Conservation (phyloP, 805 yeast species). For the Wickerhamomyces strasburgensis region DNA sequence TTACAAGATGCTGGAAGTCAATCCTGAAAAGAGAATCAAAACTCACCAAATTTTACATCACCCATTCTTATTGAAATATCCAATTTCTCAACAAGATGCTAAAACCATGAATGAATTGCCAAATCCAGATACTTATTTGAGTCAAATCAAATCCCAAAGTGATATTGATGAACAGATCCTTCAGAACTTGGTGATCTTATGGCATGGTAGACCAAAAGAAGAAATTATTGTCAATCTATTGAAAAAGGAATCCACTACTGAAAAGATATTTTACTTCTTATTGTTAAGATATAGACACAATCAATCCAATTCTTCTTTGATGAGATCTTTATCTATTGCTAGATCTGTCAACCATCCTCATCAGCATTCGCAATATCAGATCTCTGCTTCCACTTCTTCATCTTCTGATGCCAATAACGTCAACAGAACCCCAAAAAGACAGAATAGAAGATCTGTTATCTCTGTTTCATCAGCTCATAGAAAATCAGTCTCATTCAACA, state of each 20-base stretch:
- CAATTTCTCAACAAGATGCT: conserved; percentile 19
- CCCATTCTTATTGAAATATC: conserved; percentile 73
- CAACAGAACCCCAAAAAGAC: conserved; percentile 27
- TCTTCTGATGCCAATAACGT: conserved; percentile 11
- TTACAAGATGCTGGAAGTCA: conserved; percentile 57
- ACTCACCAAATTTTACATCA: conserved; percentile 67
- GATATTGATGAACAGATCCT: conserved; percentile 71
- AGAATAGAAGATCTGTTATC: conserved; percentile 37
- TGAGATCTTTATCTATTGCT: conserved; percentile 28
- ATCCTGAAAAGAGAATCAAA: conserved; percentile 66
- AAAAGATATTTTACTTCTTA: conserved; percentile 75
- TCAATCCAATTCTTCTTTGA: conserved; percentile 35
- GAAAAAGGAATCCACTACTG: conserved; percentile 57
- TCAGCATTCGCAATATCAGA: not conserved
- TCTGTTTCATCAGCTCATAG: conserved; percentile 45
- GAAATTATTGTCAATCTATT: conserved; percentile 50
- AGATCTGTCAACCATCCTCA: conserved; percentile 22
- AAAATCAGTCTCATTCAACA: conserved; percentile 43
- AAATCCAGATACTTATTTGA: conserved; percentile 25
- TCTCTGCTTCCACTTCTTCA: conserved; percentile 5
- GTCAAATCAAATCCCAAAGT: conserved; percentile 25
- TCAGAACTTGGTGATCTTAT: conserved; percentile 68
- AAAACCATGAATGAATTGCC: conserved; percentile 28
- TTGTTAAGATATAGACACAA: conserved; percentile 72
- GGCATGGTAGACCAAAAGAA: conserved; percentile 72